Evolutionary conservation across 805 yeast species (phyloP).

Genomic region (Brettanomyces nanus): DNA sequence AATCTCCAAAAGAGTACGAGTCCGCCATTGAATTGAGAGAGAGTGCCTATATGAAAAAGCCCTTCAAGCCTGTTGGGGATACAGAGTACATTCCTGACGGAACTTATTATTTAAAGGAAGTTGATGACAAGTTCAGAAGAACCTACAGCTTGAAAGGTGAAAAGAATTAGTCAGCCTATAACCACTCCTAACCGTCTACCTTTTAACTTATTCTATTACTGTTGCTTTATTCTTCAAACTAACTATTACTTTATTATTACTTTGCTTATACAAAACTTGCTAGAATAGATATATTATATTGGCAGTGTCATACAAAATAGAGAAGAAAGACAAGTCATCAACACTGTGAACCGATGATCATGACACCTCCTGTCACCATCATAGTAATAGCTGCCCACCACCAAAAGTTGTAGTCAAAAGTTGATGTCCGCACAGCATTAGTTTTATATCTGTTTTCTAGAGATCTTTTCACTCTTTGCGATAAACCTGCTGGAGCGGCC

Average conservation of each 20-base stretch:
- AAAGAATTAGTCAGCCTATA: neutral
- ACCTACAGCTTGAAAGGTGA: constrained; percentile 30
- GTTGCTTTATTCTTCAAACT: too few species aligned
- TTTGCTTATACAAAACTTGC: too few species aligned
- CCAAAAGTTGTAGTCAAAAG: constrained; percentile 36
- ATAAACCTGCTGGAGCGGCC: constrained; percentile 22
- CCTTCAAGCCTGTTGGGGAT: constrained; percentile 71
- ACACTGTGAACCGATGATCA: too few species aligned
- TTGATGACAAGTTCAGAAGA: constrained; percentile 89
- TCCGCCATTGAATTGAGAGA: constrained; percentile 80
- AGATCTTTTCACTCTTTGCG: constrained; percentile 52
- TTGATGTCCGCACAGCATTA: constrained; percentile 45
- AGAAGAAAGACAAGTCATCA: too few species aligned
- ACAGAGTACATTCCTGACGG: constrained; percentile 66
- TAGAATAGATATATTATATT: too few species aligned
- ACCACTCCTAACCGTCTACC: too few species aligned
- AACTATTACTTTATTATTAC: too few species aligned
- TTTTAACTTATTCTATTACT: too few species aligned
- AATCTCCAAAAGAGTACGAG: constrained; percentile 76
- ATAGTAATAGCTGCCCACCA: constrained; percentile 51
- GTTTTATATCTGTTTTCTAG: constrained; percentile 77
- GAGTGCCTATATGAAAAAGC: constrained; percentile 75
- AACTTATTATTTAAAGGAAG: constrained; percentile 70
- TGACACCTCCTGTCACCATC: constrained; percentile 23
- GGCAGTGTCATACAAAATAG: too few species aligned